Base-by-base conservation (phyloP, 1,284 basidiomycete species). In the Pseudozyma tsukubaensis region DNA sequence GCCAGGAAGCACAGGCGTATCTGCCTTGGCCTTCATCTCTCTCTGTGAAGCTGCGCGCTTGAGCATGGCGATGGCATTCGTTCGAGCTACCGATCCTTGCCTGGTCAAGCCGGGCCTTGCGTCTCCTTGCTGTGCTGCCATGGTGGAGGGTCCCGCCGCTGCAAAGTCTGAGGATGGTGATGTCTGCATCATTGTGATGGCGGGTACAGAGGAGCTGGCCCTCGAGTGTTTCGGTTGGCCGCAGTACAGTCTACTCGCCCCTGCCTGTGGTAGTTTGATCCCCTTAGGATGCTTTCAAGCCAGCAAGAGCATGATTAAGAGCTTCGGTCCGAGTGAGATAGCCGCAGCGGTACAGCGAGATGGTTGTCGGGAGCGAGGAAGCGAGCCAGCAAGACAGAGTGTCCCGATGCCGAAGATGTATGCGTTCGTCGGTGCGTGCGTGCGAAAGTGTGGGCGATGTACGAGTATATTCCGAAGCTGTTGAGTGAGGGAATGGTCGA, bases 11-110 rank as follows among this genome's bases (percentile, higher is more conserved):
- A 49, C 43, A 1, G 55, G 52, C 19, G 64, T 45, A 1, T 63
- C 72, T 40, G 57, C 62, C 21, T 59, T 71, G 11, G 67, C 50
- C 47, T 66, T 72, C 43, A 74, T 61, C 59, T 80, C 77, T 8
- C 79, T 32, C 21, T 80, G 78, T 3, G 77, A 79, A 13, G 77
- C 79, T 11, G 79, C 79, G n/a, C 79, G 59, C 32, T 68, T 72
- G 50, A 80, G 66, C 64, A 66, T 73, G n/a, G 77, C 77, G 24
- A 80, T 76, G 42, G 79, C 79, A 53, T 78, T 60, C 14, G 66
- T 69, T 12, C 77, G 74, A 14, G 73, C 63, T 1, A 67, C 57
- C 36, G 72, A 74, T 45, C 72, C 72, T 49, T 74, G 66, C 14
- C 72, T 43, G 6, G 35, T 52, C 32, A 73, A 58, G 10, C 35